phyloP scores from a whole-genome alignment of 164 flowering plant species.

The Vitis rotundifolia region DNA sequence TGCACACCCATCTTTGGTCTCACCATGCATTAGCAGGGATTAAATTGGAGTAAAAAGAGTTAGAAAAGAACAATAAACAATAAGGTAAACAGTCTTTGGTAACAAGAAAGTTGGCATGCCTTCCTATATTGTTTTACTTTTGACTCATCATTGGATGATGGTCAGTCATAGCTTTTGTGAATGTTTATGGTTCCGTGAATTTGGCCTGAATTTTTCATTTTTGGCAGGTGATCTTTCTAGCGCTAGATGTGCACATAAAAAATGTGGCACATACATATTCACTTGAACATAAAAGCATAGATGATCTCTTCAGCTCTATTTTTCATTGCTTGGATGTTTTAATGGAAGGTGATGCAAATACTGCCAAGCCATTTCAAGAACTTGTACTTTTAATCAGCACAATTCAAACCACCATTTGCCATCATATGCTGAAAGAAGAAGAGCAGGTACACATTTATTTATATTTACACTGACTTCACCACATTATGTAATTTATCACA shows the following conservation, averaged over 20 bases:
- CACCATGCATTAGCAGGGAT: background rate
- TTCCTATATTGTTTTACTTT: background rate
- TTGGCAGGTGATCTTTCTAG: conserved; percentile 72
- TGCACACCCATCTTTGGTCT: too few species aligned
- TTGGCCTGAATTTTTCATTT: conserved; percentile 9
- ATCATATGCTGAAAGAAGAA: conserved; percentile 90
- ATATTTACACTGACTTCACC: background rate
- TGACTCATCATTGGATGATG: background rate
- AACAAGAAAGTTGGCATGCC: background rate
- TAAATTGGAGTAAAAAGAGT: background rate
- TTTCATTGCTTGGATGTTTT: conserved; percentile 41
- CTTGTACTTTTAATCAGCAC: conserved; percentile 52
- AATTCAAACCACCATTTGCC: conserved; percentile 49
- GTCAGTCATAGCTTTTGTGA: background rate
- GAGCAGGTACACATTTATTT: conserved; percentile 56
- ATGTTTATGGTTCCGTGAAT: conserved; percentile 6
- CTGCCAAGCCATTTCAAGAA: conserved; percentile 39
- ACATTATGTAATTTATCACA: background rate
- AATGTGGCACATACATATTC: conserved; percentile 64
- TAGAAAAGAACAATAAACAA: background rate
- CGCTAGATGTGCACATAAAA: conserved; percentile 50
- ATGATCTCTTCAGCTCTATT: conserved; percentile 52
- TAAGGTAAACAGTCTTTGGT: background rate
- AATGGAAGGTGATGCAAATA: conserved; percentile 27
- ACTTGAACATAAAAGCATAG: conserved; percentile 66